Base-by-base conservation (phyloP, 345 rosid species). In the Brassica carinata region DNA sequence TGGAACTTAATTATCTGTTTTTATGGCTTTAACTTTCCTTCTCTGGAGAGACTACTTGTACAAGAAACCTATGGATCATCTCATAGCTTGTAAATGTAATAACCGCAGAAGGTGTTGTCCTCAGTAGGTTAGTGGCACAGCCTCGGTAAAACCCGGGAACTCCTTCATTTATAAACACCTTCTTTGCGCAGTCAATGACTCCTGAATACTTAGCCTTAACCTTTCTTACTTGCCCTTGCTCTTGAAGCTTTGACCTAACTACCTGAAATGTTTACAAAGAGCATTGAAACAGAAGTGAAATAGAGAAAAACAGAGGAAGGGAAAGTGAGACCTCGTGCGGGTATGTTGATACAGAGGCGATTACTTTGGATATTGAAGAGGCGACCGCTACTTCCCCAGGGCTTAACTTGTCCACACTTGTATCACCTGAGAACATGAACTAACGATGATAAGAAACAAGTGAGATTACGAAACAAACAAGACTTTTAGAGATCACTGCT, bases 231-330 rank as follows among this genome's bases (percentile, higher is more conserved):
- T 84, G 92, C 14, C 99, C 97, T 84, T 96, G 99, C 80, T 96
- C 99, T 87, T 96, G 99, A 74, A 96, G 95, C 82, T 94, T 90
- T 8, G 99, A 88, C 1, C 99, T 91, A 8, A 96, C 78, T 10
- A 96, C 98, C 93, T 92, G 86, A 63, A 29, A 62, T 31, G 72
- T 17, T 69, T 13, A 68, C 33, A 26, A 13, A 69, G 19, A 43
- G 10, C 59, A 69, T 38, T 45, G 38, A 45, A 23, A 14, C 62
- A 34, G 9, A n/a, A 6, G 18, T 1, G 53, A 81, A 17, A 61
- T 0, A 9, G 33, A 59, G 30, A 59, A 2, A 61, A 62, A 15
- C 66, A 26, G 34, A 62, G 34, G 17, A 40, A 31, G 64, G 59
- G 64, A 40, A 83, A 69, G 74, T 66, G 65, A 92, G 23, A 19